Conservation (phyloP, 805 yeast species). For the Starmerella powellii region DNA sequence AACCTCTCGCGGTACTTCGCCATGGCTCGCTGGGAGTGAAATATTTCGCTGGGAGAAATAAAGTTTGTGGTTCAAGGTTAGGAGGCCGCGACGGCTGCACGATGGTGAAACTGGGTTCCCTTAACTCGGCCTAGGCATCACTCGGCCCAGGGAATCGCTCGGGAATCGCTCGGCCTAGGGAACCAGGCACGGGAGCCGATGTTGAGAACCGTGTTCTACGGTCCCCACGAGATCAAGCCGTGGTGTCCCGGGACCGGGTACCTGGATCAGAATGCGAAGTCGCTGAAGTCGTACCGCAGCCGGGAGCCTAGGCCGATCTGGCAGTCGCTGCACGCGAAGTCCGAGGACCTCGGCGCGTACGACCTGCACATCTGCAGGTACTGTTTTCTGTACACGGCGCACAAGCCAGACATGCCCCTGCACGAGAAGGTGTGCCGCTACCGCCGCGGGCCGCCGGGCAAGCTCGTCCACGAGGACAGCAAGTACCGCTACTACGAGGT, state of each 20-base stretch:
- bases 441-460: conserved; percentile 42
- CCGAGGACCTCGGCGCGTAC: conserved; percentile 29
- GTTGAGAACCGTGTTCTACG: conserved; percentile 53
- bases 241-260: conserved; percentile 86
- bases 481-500: conserved; percentile 49
- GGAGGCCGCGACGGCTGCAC: too few species aligned
- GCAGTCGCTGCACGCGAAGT: conserved; percentile 31
- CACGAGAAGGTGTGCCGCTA: conserved; percentile 35
- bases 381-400: conserved; percentile 72
- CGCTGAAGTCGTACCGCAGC: conserved; percentile 22
- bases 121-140: too few species aligned
- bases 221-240: conserved; percentile 54
- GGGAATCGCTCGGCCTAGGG: background rate
- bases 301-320: conserved; percentile 21
- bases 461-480: conserved; percentile 51
- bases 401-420: conserved; percentile 32
- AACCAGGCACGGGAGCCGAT: conserved; percentile 31
- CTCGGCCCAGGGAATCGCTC: background rate
- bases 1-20: conserved; percentile 71
- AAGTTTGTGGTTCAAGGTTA: background rate
- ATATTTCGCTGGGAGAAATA: background rate
- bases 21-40: too few species aligned
- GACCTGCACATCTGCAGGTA: conserved; percentile 57
- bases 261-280: conserved; percentile 35
- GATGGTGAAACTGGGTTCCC: too few species aligned